Evolutionary conservation across 345 rosid genomes (phyloP).

Genomic region (Linum usitatissimum): DNA sequence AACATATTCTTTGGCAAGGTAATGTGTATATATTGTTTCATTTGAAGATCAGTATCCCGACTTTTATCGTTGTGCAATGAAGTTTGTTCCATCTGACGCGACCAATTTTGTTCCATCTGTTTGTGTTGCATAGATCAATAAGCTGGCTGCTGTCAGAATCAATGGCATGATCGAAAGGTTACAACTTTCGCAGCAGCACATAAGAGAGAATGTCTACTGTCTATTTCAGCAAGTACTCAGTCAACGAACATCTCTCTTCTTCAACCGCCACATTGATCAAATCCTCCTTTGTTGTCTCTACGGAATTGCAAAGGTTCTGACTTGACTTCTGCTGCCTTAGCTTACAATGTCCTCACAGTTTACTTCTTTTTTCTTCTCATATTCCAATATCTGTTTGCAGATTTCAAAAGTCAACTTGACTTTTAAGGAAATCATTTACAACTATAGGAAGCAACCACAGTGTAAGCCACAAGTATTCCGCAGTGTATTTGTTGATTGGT

Average conservation of each 20-base stretch:
- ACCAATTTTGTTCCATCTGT: neutral
- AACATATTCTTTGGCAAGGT: conserved; percentile 84
- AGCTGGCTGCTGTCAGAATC: conserved; percentile 78
- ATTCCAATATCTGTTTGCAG: conserved; percentile 31
- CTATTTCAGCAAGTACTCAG: conserved; percentile 62
- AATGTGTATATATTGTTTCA: conserved; percentile 4
- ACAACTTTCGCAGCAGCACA: conserved; percentile 57
- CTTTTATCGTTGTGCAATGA: too few relatives aligned
- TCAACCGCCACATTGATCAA: conserved; percentile 77
- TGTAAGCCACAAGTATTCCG: conserved; percentile 87
- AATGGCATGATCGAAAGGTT: conserved; percentile 79
- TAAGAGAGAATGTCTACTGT: conserved; percentile 56
- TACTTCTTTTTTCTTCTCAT: conserved; percentile 6
- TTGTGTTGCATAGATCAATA: conserved; percentile 44
- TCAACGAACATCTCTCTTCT: conserved; percentile 55
- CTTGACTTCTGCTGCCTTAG: conserved; percentile 2
- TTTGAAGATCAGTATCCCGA: conserved; percentile 2
- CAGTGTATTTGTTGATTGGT: conserved; percentile 66
- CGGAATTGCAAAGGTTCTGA: conserved; percentile 62
- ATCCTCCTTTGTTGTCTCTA: conserved; percentile 83
- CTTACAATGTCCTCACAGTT: neutral
- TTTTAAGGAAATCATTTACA: conserved; percentile 68
- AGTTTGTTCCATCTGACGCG: neutral
- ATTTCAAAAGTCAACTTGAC: conserved; percentile 75
- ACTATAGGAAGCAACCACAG: conserved; percentile 93